These are phyloP conservation scores for Patellaria atrata DNA, from an alignment of 495 filamentous ascomycete genomes.

Conservation along the genomic window DNA sequence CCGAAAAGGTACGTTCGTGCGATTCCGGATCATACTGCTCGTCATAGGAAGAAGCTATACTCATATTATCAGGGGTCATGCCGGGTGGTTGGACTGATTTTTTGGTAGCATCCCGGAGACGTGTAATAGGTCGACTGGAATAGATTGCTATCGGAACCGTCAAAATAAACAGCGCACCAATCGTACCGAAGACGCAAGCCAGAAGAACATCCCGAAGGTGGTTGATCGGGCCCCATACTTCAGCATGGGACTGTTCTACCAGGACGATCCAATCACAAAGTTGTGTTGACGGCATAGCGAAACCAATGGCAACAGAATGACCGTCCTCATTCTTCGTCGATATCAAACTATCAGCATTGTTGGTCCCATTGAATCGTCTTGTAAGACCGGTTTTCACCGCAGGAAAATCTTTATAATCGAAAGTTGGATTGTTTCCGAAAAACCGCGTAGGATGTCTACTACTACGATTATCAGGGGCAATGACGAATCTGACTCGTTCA, in stretches of 20 bases:
- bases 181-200: slow-evolving; percentile 70
- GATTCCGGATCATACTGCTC: slow-evolving; percentile 26
- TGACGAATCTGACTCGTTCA: slow-evolving; percentile 29
- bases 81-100: slow-evolving; percentile 55
- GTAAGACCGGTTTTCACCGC: slow-evolving; percentile 41
- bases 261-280: slow-evolving; percentile 70
- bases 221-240: slow-evolving; percentile 62
- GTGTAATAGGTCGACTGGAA: slow-evolving; percentile 63
- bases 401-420: slow-evolving; percentile 42
- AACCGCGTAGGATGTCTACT: slow-evolving; percentile 36
- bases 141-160: slow-evolving; percentile 65
- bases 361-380: slow-evolving; percentile 29
- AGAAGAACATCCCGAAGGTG: slow-evolving; percentile 63
- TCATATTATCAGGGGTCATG: slow-evolving; percentile 32
- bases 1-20: slow-evolving; percentile 15
- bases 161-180: slow-evolving; percentile 50
- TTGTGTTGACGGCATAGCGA: slow-evolving; percentile 44
- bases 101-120: slow-evolving; percentile 61
- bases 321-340: slow-evolving; percentile 56
- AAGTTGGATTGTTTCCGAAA: slow-evolving; percentile 35
- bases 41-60: slow-evolving; percentile 20
- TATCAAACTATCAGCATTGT: slow-evolving; percentile 51
- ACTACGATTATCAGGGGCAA: slow-evolving; percentile 26
- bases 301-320: slow-evolving; percentile 51
- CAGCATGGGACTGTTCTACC: slow-evolving; percentile 56